Evolutionary conservation across 345 rosid genomes (phyloP), one percentile per base, ranked within the genome.

Genomic region (Streptanthus diversifolius): DNA sequence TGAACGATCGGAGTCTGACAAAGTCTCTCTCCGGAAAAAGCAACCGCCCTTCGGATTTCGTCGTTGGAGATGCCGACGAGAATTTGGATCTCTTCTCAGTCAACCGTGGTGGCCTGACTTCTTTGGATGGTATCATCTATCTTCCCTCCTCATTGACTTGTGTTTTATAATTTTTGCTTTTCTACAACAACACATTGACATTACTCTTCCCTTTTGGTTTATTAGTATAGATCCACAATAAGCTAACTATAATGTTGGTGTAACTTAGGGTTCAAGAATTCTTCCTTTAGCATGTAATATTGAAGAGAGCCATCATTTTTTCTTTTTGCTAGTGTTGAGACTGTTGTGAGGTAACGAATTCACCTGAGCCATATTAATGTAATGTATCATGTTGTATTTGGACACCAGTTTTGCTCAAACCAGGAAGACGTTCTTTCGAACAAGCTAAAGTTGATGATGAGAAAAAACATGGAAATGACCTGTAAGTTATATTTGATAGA

Each of bases 1-100:
- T 75, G 79, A 75, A 11, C 33, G 64, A 68, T 75, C 79, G 79
- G 58, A 61, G 25, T 44, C 19, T 61, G 35, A 75, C 52, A 22
- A 69, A 68, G 49, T 53, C 74, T 68, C 32, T 61, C 15, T 7
- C 74, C 11, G 70, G 62, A 7, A 67, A 67, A 74, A 67, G 22
- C 30, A 66, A 59, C 27, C 62, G 12, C 32, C 53, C 21, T 7
- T 24, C 9, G 3, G 65, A 64, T 30, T 7, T 6, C 43, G 15
- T 67, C 27, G 72, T 18, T 7, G 72, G 63, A 54, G 63, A 56
- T 56, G 63, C 73, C 55, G 64, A 75, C 10, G 79, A 75, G 39
- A 75, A 75, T 35, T 43, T 35, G 24, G 74, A 61, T 53, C 74
- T 61, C 33, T 68, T 68, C 57, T 68, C 79, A 49, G 57, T 69